Evolutionary conservation across 768 basidiomycete species (phyloP), one percentile per base, ranked within the genome.

Genomic region (Boletus reticulatus): DNA sequence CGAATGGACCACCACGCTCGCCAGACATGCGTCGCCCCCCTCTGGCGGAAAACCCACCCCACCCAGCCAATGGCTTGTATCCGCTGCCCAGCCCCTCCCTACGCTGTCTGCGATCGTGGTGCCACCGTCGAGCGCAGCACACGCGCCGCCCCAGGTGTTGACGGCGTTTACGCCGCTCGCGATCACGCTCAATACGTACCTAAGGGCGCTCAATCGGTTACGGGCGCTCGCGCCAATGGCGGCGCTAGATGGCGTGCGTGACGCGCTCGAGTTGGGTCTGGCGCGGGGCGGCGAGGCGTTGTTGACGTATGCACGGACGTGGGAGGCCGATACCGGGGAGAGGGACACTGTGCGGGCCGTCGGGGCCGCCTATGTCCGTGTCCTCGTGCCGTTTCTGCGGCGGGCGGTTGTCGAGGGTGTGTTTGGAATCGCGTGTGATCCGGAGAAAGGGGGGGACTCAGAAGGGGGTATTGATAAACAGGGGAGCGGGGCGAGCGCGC

Each of bases 111-210:
- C 68, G 6, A 39, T 72, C 8, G 36, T 29, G 19, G 43, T 60
- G 52, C 49, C 48, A 50, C 20, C 59, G 42, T 24, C 76, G 52
- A 62, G 68, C 27, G 73, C 78, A 14, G 73, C 81, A 9, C 85
- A 91, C 62, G 76, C 84, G 13, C 89, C 92, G 0, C 92, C 93
- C 0, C 80, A 84, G 29, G 72, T 85, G 43, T 75, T 95, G 37
- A 79, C 85, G 0, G 79, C 86, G 3, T 93, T 88, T 63, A 85
- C 90, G 3, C 87, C 89, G 0, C 75, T 96, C 3, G 94, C 92
- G 2, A 72, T 78, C 39, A 80, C 83, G 55, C 79, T 86, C 41
- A 97, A 98, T 64, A 80, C 84, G 4, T 72, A 93, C 22, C 75
- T 94, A 4, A 78, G 82, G 6, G 78, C 87, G 2, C 73, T 98